These are phyloP conservation scores for Fimicolochytrium jonesii DNA, from an alignment of 192 early-diverging fungal species.

Conservation along the genomic window DNA sequence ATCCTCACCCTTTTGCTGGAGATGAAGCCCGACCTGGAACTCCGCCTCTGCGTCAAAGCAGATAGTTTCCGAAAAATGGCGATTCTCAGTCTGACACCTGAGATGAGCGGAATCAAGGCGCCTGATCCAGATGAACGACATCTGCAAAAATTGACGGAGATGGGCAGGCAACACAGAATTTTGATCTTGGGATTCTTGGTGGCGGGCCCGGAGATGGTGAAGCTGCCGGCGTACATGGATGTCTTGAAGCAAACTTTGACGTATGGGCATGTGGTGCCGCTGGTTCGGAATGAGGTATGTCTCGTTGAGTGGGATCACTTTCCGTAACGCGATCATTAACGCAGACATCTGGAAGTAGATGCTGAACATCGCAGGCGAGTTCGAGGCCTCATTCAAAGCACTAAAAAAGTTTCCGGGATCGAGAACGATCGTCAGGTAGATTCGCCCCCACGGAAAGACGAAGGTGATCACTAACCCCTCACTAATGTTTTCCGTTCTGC, in stretches of 20 bases:
- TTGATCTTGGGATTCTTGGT: slow-evolving; percentile 17
- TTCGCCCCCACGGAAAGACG: no score
- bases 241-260: slow-evolving; percentile 17
- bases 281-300: slow-evolving; percentile 25
- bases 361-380: slow-evolving; percentile 19
- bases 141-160: slow-evolving; percentile 4
- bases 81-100: slow-evolving; percentile 22
- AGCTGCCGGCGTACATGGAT: slow-evolving; percentile 12
- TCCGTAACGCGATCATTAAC: no score
- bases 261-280: slow-evolving; percentile 13
- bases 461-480: no score
- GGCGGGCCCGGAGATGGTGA: slow-evolving; percentile 5
- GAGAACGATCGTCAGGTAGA: slow-evolving; percentile 5
- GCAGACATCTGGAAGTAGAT: no score
- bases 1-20: slow-evolving; percentile 13
- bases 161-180: slow-evolving; percentile 13
- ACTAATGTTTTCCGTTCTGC: neutral
- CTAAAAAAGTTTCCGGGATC: slow-evolving; percentile 9
- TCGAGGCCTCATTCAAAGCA: slow-evolving; percentile 7
- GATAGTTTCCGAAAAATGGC: slow-evolving; percentile 28
- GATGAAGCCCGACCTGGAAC: slow-evolving; percentile 19
- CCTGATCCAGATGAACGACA: slow-evolving; percentile 22
- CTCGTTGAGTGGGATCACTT: no score
- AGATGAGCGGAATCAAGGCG: slow-evolving; percentile 26
- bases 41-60: slow-evolving; percentile 12